A percentile compares a stretch with the other conserved stretches of the same genome.
phyloP scores from a whole-genome alignment of 768 basidiomycete species.

The Lactifluus echinatus region DNA sequence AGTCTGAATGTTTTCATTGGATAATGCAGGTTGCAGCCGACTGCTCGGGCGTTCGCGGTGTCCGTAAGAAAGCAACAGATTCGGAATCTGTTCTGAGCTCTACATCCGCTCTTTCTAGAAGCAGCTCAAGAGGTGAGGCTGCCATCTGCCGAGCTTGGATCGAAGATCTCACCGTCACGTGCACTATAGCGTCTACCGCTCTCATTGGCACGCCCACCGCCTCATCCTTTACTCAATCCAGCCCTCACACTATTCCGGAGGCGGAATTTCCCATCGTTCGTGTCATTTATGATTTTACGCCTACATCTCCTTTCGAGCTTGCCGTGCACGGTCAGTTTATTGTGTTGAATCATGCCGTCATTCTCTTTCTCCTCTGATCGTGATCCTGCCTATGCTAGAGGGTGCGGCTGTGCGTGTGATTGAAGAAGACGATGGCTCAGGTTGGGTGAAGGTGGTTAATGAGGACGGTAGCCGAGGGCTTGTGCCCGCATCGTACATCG shows the following conservation, averaged over 20 bases:
- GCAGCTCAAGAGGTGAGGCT: conserved; percentile 24
- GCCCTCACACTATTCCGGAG: conserved; percentile 34
- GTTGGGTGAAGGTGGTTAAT: conserved; percentile 74
- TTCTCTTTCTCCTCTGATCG: neutral
- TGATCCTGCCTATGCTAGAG: conserved; percentile 37
- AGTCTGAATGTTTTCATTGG: conserved; percentile 7
- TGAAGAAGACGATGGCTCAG: conserved; percentile 79
- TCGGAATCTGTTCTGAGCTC: conserved; percentile 25
- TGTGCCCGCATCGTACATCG: conserved; percentile 78
- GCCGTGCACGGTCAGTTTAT: conserved; percentile 45
- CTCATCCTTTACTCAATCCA: conserved; percentile 47
- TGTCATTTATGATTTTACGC: conserved; percentile 65
- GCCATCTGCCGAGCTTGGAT: conserved; percentile 7
- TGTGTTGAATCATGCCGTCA: neutral
- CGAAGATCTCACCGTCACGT: conserved; percentile 17
- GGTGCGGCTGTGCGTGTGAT: conserved; percentile 55
- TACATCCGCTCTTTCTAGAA: conserved; percentile 29
- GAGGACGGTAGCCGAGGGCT: conserved; percentile 54
- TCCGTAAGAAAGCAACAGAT: conserved; percentile 19
- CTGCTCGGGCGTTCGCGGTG: conserved; percentile 35
- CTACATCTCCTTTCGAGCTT: conserved; percentile 74
- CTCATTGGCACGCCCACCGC: conserved; percentile 33
- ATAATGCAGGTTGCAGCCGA: conserved; percentile 59
- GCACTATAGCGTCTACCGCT: conserved; percentile 14
- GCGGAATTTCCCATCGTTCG: conserved; percentile 42